A percentile compares a stretch with the other conserved stretches of the same genome.
These are phyloP conservation scores for Endoconidiophora laricicola DNA, from an alignment of 2,329 filamentous ascomycete genomes.

Conservation along the genomic window DNA sequence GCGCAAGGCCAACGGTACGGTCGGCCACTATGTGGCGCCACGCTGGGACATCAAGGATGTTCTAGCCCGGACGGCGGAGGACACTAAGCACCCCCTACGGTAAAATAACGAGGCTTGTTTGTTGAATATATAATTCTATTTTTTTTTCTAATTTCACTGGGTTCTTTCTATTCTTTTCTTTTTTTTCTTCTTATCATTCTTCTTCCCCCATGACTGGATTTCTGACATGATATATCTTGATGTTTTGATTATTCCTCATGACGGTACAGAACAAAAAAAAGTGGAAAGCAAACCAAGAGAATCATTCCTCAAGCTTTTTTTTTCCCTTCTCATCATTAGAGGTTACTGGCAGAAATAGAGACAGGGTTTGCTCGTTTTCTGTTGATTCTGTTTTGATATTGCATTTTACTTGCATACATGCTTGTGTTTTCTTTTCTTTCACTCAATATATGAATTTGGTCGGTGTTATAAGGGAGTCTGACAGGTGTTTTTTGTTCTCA, in stretches of 20 bases:
- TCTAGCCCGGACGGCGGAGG: constrained; percentile 54
- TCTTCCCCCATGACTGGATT: background rate
- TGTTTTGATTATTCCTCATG: background rate
- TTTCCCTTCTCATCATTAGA: too few species aligned
- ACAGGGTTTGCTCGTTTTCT: too few species aligned
- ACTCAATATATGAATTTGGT: too few species aligned
- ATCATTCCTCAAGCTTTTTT: background rate
- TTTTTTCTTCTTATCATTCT: constrained; percentile 3
- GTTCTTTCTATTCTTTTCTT: background rate
- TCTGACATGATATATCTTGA: background rate
- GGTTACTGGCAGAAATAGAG: too few species aligned
- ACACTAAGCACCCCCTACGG: constrained; percentile 55
- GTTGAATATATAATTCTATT: background rate
- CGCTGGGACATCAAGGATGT: constrained; percentile 78
- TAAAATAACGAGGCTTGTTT: constrained; percentile 23
- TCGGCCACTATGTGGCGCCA: constrained; percentile 59
- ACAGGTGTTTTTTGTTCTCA: too few species aligned
- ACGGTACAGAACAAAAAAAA: background rate
- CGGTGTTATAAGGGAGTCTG: too few species aligned
- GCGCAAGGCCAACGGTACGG: constrained; percentile 43
- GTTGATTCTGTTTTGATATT: too few species aligned
- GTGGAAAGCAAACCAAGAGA: background rate
- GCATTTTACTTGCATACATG: too few species aligned
- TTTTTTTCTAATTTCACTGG: background rate
- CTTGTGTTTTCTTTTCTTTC: background rate